Evolutionary conservation across 2,329 filamentous ascomycete genomes (phyloP).

Genomic region (Paramyrothecium roridum): DNA sequence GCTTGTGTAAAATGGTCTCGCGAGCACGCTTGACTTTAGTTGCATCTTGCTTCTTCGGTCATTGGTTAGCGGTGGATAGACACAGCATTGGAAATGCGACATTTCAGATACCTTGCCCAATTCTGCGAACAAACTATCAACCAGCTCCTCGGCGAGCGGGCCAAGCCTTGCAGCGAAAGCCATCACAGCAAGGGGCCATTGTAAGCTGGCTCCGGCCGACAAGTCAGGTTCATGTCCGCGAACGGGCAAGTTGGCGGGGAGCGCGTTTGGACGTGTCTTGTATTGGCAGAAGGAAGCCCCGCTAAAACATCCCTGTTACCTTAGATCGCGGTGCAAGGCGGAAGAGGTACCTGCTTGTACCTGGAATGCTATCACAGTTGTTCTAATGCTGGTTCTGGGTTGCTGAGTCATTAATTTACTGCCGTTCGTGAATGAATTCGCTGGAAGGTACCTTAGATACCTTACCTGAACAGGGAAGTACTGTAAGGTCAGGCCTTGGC

Average conservation of each 20-base stretch:
- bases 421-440: no score
- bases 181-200: slow-evolving; percentile 46
- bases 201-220: background rate
- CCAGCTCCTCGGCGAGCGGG: slow-evolving; percentile 66
- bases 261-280: background rate
- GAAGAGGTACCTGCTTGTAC: background rate
- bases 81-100: background rate
- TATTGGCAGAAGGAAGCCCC: background rate
- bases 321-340: no score
- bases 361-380: background rate
- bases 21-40: slow-evolving; percentile 39
- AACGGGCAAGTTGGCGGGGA: no score
- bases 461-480: no score
- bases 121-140: slow-evolving; percentile 59
- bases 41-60: slow-evolving; percentile 17
- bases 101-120: slow-evolving; percentile 43
- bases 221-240: background rate
- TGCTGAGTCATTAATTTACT: no score
- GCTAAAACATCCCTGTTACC: no score
- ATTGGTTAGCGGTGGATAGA: slow-evolving; percentile 4
- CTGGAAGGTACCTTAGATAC: no score
- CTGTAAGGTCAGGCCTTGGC: no score
- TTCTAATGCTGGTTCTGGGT: no score
- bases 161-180: slow-evolving; percentile 65
- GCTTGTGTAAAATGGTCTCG: slow-evolving; percentile 46